A percentile compares a stretch with the other conserved stretches of the same genome.
Conservation (phyloP, 805 yeast species). For the Kazachstania bromeliacearum region DNA sequence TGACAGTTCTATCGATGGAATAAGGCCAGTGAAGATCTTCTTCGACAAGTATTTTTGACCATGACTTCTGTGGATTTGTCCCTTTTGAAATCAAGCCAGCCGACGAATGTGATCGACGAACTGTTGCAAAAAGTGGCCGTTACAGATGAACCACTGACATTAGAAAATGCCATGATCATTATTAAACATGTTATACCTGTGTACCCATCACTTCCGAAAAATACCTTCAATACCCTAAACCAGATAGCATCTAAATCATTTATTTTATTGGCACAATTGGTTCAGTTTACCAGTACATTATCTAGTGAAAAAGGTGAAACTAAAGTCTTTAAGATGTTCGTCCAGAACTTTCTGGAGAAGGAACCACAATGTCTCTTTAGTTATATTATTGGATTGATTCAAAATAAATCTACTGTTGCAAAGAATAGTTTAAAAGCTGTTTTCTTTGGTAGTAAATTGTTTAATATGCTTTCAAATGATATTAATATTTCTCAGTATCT, state of each 20-base stretch:
- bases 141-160: too few relatives aligned
- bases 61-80: too few relatives aligned
- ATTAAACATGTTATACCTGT: slow-evolving; percentile 18
- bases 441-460: slow-evolving; percentile 28
- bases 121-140: background rate
- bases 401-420: background rate
- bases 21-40: too few relatives aligned
- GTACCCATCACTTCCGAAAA: slow-evolving; percentile 15
- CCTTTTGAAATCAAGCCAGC: too few relatives aligned
- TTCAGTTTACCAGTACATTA: slow-evolving; percentile 8
- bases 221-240: slow-evolving; percentile 4
- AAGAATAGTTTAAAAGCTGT: slow-evolving; percentile 12
- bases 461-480: slow-evolving; percentile 16
- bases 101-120: too few relatives aligned
- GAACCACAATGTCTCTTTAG: slow-evolving; percentile 9
- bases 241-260: slow-evolving; percentile 8
- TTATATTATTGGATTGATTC: slow-evolving; percentile 6
- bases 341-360: slow-evolving; percentile 9
- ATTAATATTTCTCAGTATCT: slow-evolving; percentile 17
- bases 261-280: slow-evolving; percentile 15
- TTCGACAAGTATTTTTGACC: too few relatives aligned
- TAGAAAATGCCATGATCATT: slow-evolving; percentile 9
- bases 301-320: background rate
- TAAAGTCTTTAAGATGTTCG: slow-evolving; percentile 8
- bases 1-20: too few relatives aligned